Evolutionary conservation across 805 yeast species (phyloP).

Genomic region (Kuraishia ogatae): DNA sequence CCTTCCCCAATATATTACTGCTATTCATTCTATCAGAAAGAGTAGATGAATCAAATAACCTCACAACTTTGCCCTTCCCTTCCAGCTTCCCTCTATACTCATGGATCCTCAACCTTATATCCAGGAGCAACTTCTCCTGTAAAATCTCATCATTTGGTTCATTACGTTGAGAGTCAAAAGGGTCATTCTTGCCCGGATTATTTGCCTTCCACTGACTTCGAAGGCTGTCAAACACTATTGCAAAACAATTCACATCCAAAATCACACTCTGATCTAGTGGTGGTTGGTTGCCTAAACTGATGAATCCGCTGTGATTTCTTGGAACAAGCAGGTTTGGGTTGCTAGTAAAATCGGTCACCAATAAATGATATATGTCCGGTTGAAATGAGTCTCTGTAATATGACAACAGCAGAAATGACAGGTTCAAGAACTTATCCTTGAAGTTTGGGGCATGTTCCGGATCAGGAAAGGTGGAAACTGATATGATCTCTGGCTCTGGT

Average conservation of each 20-base stretch:
- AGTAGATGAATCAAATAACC: background rate
- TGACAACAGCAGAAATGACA: background rate
- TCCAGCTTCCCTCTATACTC: background rate
- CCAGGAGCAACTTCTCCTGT: background rate
- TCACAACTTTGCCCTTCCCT: background rate
- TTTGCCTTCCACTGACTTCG: background rate
- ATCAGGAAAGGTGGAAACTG: background rate
- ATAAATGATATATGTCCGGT: background rate
- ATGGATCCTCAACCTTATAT: background rate
- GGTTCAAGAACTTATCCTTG: background rate
- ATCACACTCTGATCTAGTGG: background rate
- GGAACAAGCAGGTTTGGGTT: background rate
- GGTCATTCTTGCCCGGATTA: background rate
- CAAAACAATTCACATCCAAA: background rate
- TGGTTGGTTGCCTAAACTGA: background rate
- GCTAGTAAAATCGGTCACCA: background rate
- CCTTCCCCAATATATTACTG: background rate
- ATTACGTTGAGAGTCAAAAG: background rate
- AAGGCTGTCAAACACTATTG: background rate
- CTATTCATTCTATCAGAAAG: background rate
- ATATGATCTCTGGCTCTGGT: background rate
- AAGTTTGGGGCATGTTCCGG: background rate
- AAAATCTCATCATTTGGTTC: background rate
- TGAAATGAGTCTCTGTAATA: background rate
- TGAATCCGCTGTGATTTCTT: background rate